Evolutionary conservation across 441 rosid genomes (phyloP).

Genomic region (Erodium chrysanthum): DNA sequence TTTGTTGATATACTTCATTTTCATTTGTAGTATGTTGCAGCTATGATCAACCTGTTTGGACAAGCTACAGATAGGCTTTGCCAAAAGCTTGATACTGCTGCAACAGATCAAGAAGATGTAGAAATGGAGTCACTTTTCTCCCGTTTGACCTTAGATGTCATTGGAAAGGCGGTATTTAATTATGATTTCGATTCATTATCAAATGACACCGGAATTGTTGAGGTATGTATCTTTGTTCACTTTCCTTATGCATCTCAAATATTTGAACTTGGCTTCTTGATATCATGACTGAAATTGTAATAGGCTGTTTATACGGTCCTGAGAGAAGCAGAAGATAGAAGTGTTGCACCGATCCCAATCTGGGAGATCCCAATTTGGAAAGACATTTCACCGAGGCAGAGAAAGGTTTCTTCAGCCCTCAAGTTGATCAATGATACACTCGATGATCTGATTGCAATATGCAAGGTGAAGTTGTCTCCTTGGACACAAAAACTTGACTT

Average conservation of each 20-base stretch:
- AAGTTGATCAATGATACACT: conserved; percentile 73
- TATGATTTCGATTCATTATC: conserved; percentile 89
- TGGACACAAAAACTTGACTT: background rate
- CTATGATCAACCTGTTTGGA: conserved; percentile 83
- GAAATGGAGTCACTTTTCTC: conserved; percentile 99
- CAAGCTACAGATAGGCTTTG: conserved; percentile 91
- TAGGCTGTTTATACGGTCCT: conserved; percentile 90
- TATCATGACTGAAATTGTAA: background rate
- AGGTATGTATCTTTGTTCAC: conserved; percentile 44
- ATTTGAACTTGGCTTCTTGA: too few species aligned
- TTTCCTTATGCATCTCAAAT: too few species aligned
- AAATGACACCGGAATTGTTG: conserved; percentile 87
- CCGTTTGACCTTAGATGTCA: conserved; percentile 79
- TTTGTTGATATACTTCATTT: conserved; percentile 16
- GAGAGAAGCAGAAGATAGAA: conserved; percentile 93
- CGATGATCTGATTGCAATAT: conserved; percentile 62
- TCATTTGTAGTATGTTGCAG: conserved; percentile 67
- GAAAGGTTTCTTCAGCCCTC: conserved; percentile 63
- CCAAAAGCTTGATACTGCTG: conserved; percentile 65
- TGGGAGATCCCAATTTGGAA: conserved; percentile 97
- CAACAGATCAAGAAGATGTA: conserved; percentile 66
- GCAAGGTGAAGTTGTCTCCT: conserved; percentile 55
- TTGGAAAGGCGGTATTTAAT: conserved; percentile 94
- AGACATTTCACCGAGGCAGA: conserved; percentile 79
- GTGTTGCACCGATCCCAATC: conserved; percentile 79